Percentiles rank a stretch among this genome's conserved stretches.
Evolutionary conservation across 148 eudicot genomes (phyloP).

Genomic region (Rhododendron williamsianum): DNA sequence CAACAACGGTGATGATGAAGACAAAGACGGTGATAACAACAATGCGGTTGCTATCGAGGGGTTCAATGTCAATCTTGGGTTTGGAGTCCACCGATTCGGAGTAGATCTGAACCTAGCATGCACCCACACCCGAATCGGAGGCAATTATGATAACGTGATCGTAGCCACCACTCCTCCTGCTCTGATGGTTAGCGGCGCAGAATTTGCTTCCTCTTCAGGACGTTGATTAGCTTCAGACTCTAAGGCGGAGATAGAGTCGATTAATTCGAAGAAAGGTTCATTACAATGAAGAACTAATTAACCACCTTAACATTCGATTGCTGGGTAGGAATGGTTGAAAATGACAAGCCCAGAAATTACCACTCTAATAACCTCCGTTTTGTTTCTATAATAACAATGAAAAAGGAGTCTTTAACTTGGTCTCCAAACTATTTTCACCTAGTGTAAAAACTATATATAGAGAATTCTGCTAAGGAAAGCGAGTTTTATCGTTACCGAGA

Average conservation of each 20-base stretch:
- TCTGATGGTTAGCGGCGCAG: background rate
- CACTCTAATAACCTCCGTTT: too few relatives aligned
- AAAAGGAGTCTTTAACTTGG: too few relatives aligned
- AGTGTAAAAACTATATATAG: too few relatives aligned
- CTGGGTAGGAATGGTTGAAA: too few relatives aligned
- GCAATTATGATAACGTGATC: background rate
- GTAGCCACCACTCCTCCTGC: background rate
- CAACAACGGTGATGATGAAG: background rate
- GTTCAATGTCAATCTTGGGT: background rate
- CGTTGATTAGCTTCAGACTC: background rate
- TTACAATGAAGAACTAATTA: too few relatives aligned
- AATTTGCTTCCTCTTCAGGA: background rate
- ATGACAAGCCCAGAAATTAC: too few relatives aligned
- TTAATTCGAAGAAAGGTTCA: too few relatives aligned
- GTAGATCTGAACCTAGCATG: background rate
- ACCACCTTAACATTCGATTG: too few relatives aligned
- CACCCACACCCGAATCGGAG: background rate
- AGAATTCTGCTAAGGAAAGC: too few relatives aligned
- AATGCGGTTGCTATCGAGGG: background rate
- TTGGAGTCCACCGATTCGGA: background rate
- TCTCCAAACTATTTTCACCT: too few relatives aligned
- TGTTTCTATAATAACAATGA: too few relatives aligned
- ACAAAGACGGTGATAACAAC: background rate
- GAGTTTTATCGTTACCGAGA: too few relatives aligned
- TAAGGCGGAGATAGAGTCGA: background rate